Conservation (phyloP, 495 filamentous ascomycete genomes). For the Aspergillus hancockii region DNA sequence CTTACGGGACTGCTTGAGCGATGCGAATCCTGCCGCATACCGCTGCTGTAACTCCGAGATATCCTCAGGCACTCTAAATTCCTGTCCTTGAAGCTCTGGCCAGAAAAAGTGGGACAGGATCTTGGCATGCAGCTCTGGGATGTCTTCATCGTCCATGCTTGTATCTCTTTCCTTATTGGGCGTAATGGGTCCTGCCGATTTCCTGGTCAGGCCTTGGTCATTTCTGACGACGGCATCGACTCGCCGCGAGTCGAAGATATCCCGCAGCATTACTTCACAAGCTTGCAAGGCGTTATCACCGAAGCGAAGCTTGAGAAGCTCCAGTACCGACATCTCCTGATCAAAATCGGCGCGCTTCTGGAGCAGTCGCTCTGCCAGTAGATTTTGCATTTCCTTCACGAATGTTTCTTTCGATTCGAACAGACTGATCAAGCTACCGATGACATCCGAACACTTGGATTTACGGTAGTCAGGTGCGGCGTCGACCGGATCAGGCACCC, state of each 20-base stretch:
- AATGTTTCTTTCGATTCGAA: slow-evolving; percentile 87
- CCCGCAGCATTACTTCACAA: slow-evolving; percentile 95
- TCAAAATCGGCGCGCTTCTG: slow-evolving; percentile 68
- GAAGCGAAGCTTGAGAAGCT: slow-evolving; percentile 85
- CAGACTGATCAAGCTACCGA: slow-evolving; percentile 82
- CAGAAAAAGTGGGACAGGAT: slow-evolving; percentile 94
- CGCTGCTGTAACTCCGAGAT: slow-evolving; percentile 63
- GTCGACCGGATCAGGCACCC: slow-evolving; percentile 90
- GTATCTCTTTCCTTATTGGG: neutral
- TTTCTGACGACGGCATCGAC: slow-evolving; percentile 66
- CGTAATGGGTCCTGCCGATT: slow-evolving; percentile 8
- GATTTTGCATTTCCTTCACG: slow-evolving; percentile 86
- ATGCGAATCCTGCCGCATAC: slow-evolving; percentile 78
- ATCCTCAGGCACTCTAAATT: slow-evolving; percentile 67
- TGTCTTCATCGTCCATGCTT: slow-evolving; percentile 11
- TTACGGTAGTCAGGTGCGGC: slow-evolving; percentile 89
- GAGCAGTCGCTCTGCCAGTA: slow-evolving; percentile 81
- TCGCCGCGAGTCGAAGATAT: slow-evolving; percentile 82
- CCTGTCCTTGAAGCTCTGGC: slow-evolving; percentile 78
- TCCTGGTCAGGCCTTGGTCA: slow-evolving; percentile 37
- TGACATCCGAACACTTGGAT: slow-evolving; percentile 87
- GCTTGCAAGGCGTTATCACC: slow-evolving; percentile 82
- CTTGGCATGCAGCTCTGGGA: slow-evolving; percentile 67
- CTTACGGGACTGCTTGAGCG: slow-evolving; percentile 76
- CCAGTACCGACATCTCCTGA: slow-evolving; percentile 77